These are phyloP conservation scores for Quercus wislizeni DNA, from an alignment of 306 rosid species.

Conservation along the genomic window DNA sequence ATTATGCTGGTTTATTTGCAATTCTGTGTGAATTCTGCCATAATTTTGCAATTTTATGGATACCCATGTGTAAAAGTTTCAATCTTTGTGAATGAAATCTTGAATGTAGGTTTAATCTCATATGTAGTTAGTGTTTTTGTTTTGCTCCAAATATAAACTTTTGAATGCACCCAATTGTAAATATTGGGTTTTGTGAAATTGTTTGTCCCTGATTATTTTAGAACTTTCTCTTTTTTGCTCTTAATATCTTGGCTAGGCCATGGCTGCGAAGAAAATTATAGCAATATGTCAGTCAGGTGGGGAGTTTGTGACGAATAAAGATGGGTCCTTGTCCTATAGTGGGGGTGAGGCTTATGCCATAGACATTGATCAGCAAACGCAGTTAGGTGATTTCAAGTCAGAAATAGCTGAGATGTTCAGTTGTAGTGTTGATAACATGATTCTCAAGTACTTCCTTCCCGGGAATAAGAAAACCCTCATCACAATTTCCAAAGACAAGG, in stretches of 20 bases:
- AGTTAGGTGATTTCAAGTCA: conserved; percentile 64
- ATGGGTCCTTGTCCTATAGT: conserved; percentile 68
- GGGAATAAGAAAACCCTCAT: conserved; percentile 89
- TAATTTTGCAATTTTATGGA: background rate
- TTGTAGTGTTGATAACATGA: conserved; percentile 54
- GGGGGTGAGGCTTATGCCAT: conserved; percentile 94
- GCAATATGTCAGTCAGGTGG: conserved; percentile 96
- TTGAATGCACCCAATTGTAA: background rate
- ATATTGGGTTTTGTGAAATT: background rate
- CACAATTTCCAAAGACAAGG: conserved; percentile 87
- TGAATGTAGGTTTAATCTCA: background rate
- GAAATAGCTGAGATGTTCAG: conserved; percentile 79
- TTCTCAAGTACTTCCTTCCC: conserved; percentile 87
- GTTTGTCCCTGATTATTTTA: background rate
- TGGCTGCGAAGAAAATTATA: conserved; percentile 70
- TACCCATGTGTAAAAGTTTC: background rate
- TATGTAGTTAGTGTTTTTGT: background rate
- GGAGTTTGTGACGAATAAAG: conserved; percentile 69
- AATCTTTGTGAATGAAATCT: background rate
- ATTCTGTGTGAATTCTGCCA: conserved; percentile 7
- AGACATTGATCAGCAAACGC: conserved; percentile 72
- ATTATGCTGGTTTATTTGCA: conserved; percentile 1
- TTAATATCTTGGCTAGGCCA: conserved; percentile 36
- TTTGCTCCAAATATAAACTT: background rate
- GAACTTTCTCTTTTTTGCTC: background rate